phyloP scores from a whole-genome alignment of 352 stramenopile genomes.

The Phytophthora tubulina region DNA sequence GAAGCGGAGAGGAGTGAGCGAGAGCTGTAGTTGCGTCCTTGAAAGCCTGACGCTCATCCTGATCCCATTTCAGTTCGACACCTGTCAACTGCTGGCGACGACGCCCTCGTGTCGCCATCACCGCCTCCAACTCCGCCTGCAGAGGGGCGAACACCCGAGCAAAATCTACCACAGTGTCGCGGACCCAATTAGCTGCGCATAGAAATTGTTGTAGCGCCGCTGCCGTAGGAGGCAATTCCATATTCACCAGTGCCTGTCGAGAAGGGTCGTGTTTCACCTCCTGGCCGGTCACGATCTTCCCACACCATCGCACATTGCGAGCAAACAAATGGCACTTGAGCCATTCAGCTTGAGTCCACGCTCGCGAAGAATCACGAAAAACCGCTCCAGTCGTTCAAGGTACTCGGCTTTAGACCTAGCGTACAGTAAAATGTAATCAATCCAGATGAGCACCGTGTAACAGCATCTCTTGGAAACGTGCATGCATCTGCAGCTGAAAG shows the following conservation, averaged over 20 bases:
- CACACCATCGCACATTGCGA: slow-evolving; percentile 31
- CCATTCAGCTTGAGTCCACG: slow-evolving; percentile 29
- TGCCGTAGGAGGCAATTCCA: slow-evolving; percentile 5
- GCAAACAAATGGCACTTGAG: slow-evolving; percentile 24
- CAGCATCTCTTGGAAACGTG: too few species aligned
- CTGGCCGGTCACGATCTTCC: slow-evolving; percentile 18
- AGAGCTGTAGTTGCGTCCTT: not conserved
- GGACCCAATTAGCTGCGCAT: slow-evolving; percentile 30
- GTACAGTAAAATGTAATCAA: too few species aligned
- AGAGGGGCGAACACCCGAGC: slow-evolving; percentile 16
- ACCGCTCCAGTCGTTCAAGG: slow-evolving; percentile 12
- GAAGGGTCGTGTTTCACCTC: slow-evolving; percentile 20
- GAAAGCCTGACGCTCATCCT: slow-evolving; percentile 1
- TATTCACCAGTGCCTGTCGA: not conserved
- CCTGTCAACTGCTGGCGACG: not conserved
- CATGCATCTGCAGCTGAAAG: too few species aligned
- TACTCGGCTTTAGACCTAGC: not conserved
- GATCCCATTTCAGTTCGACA: too few species aligned
- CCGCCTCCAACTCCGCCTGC: slow-evolving; percentile 18
- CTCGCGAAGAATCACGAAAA: slow-evolving; percentile 1
- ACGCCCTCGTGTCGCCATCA: slow-evolving; percentile 6
- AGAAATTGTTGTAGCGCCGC: slow-evolving; percentile 21
- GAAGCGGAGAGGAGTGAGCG: not conserved
- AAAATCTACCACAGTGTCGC: slow-evolving; percentile 31
- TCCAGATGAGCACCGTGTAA: too few species aligned